Evolutionary conservation across 2,329 filamentous ascomycete genomes (phyloP).

Genomic region (Neonectria faginata): DNA sequence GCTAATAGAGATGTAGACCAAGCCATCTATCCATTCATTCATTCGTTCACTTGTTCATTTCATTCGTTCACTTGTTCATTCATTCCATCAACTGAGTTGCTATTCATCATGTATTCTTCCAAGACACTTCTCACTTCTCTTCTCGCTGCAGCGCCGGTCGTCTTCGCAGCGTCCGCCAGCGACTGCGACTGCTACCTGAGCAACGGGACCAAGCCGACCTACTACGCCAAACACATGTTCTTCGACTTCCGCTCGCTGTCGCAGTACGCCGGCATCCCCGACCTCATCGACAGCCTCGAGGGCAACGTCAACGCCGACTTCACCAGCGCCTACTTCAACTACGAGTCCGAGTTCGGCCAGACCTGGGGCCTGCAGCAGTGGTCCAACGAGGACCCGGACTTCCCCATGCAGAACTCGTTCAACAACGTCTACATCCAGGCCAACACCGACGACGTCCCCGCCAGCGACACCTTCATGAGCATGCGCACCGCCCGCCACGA

Average conservation of each 20-base stretch:
- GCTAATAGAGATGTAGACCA: constrained; percentile 21
- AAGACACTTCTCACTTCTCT: constrained; percentile 39
- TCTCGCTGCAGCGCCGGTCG: constrained; percentile 37
- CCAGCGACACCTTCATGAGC: constrained; percentile 57
- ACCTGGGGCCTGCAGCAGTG: constrained; percentile 54
- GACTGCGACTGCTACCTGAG: constrained; percentile 50
- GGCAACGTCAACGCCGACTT: constrained; percentile 48
- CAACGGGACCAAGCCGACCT: constrained; percentile 40
- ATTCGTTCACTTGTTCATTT: constrained; percentile 9
- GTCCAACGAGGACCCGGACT: constrained; percentile 51
- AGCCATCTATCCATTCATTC: constrained; percentile 2
- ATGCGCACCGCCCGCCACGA: constrained; percentile 58
- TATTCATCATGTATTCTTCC: constrained; percentile 37
- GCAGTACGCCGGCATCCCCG: constrained; percentile 46
- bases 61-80: constrained; percentile 9
- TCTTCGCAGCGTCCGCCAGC: constrained; percentile 28
- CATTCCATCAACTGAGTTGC: constrained; percentile 3
- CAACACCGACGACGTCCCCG: constrained; percentile 47
- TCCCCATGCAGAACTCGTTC: constrained; percentile 52
- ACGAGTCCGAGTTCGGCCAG: constrained; percentile 46
- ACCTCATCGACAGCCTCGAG: constrained; percentile 44
- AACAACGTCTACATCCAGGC: constrained; percentile 60
- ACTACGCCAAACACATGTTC: constrained; percentile 45
- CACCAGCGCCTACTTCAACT: constrained; percentile 53
- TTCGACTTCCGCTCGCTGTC: constrained; percentile 49